These are phyloP conservation scores for Arachnopeziza araneosa DNA, from an alignment of 2,329 filamentous ascomycete species.

Conservation along the genomic window DNA sequence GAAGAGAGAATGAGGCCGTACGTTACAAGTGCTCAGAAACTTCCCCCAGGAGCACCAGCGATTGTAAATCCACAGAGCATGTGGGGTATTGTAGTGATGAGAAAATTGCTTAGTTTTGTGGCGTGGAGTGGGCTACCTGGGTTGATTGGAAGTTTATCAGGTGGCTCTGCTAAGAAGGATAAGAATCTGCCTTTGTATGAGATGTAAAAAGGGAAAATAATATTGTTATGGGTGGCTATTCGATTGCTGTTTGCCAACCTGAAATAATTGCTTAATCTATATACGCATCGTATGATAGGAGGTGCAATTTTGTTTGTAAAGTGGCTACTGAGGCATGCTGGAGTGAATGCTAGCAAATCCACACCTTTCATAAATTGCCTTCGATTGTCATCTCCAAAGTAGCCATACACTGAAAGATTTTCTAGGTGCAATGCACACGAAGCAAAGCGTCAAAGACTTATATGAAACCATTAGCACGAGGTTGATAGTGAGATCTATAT, in stretches of 20 bases:
- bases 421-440: no score
- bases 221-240: not conserved
- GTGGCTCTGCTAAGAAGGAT: not conserved
- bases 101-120: conserved; percentile 4
- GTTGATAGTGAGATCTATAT: no score
- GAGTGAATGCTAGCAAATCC: no score
- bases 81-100: conserved; percentile 11
- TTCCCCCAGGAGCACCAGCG: conserved; percentile 14
- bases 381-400: no score
- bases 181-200: not conserved
- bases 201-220: not conserved
- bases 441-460: no score
- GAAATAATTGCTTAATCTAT: no score
- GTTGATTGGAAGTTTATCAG: conserved; percentile 9
- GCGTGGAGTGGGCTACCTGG: conserved; percentile 2
- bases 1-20: conserved; percentile 41
- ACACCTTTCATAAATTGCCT: no score
- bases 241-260: not conserved
- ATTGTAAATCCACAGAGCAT: conserved; percentile 14
- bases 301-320: no score
- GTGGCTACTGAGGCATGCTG: no score
- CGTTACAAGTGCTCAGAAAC: conserved; percentile 36
- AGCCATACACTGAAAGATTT: no score
- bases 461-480: no score
- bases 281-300: no score